A percentile compares a stretch with the other conserved stretches of the same genome.
These are phyloP conservation scores for Cladosporium sphaerospermum DNA, from an alignment of 2,329 filamentous ascomycete genomes.

Conservation along the genomic window DNA sequence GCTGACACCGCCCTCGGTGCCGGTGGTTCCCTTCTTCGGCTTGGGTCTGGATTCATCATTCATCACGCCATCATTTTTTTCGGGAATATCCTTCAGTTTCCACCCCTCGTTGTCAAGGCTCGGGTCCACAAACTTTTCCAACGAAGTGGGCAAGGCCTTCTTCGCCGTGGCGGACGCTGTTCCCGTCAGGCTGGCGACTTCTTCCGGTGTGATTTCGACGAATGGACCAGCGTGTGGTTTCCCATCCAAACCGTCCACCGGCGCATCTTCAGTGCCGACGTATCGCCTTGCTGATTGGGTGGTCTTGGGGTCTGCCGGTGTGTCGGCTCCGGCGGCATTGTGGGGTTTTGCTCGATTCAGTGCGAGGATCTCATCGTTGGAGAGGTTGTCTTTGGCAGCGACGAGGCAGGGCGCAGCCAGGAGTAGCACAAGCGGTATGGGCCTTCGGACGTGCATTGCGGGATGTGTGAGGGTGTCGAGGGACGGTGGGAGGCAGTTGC, in stretches of 20 bases:
- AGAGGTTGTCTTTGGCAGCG: slow-evolving; percentile 36
- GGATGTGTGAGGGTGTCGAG: not conserved
- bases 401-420: slow-evolving; percentile 50
- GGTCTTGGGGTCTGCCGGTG: slow-evolving; percentile 12
- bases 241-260: slow-evolving; percentile 87
- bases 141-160: slow-evolving; percentile 30
- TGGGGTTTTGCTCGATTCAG: slow-evolving; percentile 17
- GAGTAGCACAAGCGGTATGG: slow-evolving; percentile 50
- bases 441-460: slow-evolving; percentile 53
- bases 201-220: slow-evolving; percentile 48
- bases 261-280: slow-evolving; percentile 67
- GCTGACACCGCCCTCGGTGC: slow-evolving; percentile 82
- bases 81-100: slow-evolving; percentile 38
- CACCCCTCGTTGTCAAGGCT: slow-evolving; percentile 37
- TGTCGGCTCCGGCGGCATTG: not conserved
- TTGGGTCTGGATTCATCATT: slow-evolving; percentile 71
- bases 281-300: slow-evolving; percentile 29
- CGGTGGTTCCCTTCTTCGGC: slow-evolving; percentile 79
- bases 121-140: slow-evolving; percentile 38
- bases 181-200: slow-evolving; percentile 20
- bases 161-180: slow-evolving; percentile 22
- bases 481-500: not conserved
- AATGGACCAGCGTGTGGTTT: slow-evolving; percentile 85
- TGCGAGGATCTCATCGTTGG: slow-evolving; percentile 23
- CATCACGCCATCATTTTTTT: slow-evolving; percentile 76